Conservation (phyloP, 148 eudicot genomes). For the Chenopodium suecicum region DNA sequence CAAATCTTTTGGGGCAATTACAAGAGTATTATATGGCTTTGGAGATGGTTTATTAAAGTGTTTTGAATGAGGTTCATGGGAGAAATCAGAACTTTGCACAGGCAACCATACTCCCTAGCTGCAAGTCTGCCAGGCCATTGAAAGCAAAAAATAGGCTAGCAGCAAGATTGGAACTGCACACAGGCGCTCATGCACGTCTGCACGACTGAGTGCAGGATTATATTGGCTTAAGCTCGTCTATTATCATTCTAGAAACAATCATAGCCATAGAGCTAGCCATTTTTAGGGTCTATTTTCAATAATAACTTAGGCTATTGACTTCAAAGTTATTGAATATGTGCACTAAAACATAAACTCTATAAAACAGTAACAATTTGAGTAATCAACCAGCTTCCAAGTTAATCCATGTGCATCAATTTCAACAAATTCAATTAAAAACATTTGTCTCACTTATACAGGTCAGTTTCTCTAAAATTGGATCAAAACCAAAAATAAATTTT, state of each 20-base stretch:
- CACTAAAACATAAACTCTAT: neutral
- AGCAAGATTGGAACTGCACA: neutral
- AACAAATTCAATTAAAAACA: too few species aligned
- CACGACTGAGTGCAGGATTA: too few species aligned
- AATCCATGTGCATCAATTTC: neutral
- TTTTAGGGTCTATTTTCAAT: too few species aligned
- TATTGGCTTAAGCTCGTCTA: neutral
- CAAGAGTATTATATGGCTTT: neutral
- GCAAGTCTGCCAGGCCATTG: neutral
- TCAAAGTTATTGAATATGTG: too few species aligned
- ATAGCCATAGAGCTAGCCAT: neutral
- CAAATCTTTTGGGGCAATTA: neutral
- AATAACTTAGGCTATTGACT: neutral
- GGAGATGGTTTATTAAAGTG: neutral
- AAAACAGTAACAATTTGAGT: neutral
- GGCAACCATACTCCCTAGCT: neutral
- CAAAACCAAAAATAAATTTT: too few species aligned
- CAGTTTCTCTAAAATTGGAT: neutral
- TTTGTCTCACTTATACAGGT: too few species aligned
- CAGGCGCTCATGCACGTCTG: neutral
- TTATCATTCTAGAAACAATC: neutral
- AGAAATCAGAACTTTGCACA: neutral
- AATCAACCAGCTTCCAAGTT: neutral
- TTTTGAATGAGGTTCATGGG: neutral
- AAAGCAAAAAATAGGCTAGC: neutral